Conservation (phyloP, 768 basidiomycete species). For the Phanerochaete sordida region DNA sequence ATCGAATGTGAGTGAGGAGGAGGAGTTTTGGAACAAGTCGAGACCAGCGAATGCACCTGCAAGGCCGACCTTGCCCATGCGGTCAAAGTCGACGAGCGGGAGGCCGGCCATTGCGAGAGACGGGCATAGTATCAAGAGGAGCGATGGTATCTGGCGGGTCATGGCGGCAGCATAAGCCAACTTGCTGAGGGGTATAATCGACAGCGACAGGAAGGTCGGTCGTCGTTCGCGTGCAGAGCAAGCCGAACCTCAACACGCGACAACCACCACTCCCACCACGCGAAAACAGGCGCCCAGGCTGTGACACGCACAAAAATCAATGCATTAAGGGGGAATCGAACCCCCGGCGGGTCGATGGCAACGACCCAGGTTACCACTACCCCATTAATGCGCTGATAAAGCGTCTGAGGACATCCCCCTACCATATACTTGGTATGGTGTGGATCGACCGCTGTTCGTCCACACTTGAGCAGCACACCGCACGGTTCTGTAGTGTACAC, state of each 20-base stretch:
- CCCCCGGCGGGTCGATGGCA: conserved; percentile 73
- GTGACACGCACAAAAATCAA: neutral
- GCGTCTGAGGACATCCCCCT: too few species aligned
- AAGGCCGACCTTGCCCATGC: conserved; percentile 88
- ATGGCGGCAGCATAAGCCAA: conserved; percentile 5
- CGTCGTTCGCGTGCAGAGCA: conserved; percentile 1
- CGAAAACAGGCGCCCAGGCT: neutral
- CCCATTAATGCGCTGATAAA: conserved; percentile 20
- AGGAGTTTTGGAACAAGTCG: conserved; percentile 62
- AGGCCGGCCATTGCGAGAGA: conserved; percentile 26
- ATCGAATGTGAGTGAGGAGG: conserved; percentile 55
- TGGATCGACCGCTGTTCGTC: too few species aligned
- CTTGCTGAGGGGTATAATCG: neutral
- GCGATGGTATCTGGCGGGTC: conserved; percentile 13
- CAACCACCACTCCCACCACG: neutral
- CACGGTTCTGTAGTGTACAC: too few species aligned
- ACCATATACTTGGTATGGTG: too few species aligned
- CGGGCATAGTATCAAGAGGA: conserved; percentile 25
- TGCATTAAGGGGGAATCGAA: conserved; percentile 88
- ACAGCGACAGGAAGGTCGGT: neutral
- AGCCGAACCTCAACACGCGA: conserved; percentile 1
- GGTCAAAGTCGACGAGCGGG: conserved; percentile 27
- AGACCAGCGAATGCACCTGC: conserved; percentile 88
- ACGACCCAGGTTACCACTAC: conserved; percentile 21
- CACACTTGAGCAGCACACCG: too few species aligned